Evolutionary conservation across 306 rosid genomes (phyloP), one percentile per base, ranked within the genome.

Genomic region (Begonia peltatifolia): DNA sequence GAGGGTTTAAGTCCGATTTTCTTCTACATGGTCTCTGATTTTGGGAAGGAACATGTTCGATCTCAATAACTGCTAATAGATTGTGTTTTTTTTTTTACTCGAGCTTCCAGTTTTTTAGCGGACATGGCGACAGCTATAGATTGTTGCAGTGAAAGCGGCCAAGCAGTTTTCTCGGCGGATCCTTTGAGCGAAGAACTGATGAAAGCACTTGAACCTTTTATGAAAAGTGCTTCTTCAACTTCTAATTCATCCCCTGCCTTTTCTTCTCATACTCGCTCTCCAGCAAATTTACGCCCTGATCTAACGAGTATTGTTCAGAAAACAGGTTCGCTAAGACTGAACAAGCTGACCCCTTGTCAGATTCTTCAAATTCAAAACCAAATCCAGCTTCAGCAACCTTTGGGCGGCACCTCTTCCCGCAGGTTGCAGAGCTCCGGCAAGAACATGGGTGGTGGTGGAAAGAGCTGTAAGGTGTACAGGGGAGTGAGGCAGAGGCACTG

Each of bases 401-500:
- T 30, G 38, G 38, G 38, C 38, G 38, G 9, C 38, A 30, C 9
- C 60, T 20, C 41, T 46, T 38, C 23, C 52, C 52, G 25, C 41
- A 53, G 42, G 59, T n/a, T 50, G 75, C 38, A 74, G 5, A 47
- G 77, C 38, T 72, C 84, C 15, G 84, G 84, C 94, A 88, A 88
- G 67, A 71, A 69, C 12, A 68, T 50, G 3, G 76, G 67, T 9
- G 38, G 59, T 53, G 57, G 70, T 3, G n/a, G 73, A 23, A 84
- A 84, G 35, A 51, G 85, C 42, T 66, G 63, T 6, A 85, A 85
- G 51, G 85, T 82, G 0, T 90, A 83, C 75, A 69, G 94, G 17
- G 97, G 97, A 46, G 95, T 90, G 53, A 70, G 97, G 44, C 95
- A 85, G 69, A 63, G 95, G 15, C 95, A 90, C 49, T 85, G 97